A percentile compares a stretch with the other conserved stretches of the same genome.
Evolutionary conservation across 306 rosid species (phyloP).

Genomic region (Luffa acutangula): DNA sequence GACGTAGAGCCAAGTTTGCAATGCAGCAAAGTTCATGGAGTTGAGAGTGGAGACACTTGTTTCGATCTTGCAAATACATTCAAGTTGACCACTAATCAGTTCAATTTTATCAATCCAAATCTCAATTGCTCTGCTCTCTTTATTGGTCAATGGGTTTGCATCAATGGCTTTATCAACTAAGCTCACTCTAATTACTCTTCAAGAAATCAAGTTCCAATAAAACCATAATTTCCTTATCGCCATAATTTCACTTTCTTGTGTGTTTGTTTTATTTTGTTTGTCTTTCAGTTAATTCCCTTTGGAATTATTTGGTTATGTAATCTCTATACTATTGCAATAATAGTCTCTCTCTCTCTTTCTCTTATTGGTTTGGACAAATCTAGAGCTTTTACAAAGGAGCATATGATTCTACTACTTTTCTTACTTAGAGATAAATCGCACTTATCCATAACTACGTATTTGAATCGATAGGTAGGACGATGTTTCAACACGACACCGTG

Average conservation of each 20-base stretch:
- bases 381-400: neutral
- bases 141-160: conserved; percentile 34
- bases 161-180: conserved; percentile 1
- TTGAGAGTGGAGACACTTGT: conserved; percentile 27
- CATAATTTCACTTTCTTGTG: neutral
- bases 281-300: neutral
- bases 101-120: conserved; percentile 24
- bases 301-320: neutral
- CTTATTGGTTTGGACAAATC: neutral
- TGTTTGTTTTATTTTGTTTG: neutral
- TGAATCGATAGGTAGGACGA: too few species aligned
- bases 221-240: neutral
- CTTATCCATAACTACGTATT: neutral
- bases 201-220: neutral
- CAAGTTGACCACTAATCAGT: neutral
- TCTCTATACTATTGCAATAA: neutral
- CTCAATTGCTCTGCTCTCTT: conserved; percentile 32
- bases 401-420: conserved; percentile 1
- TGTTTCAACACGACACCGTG: neutral
- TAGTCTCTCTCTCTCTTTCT: neutral
- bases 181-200: neutral
- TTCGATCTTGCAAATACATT: conserved; percentile 5
- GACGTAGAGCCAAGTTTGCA: neutral
- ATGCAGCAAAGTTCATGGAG: conserved; percentile 17
- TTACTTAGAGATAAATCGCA: neutral